These are phyloP conservation scores for Scytalidium sp. DNA, from an alignment of 2,329 filamentous ascomycete species.

Conservation along the genomic window DNA sequence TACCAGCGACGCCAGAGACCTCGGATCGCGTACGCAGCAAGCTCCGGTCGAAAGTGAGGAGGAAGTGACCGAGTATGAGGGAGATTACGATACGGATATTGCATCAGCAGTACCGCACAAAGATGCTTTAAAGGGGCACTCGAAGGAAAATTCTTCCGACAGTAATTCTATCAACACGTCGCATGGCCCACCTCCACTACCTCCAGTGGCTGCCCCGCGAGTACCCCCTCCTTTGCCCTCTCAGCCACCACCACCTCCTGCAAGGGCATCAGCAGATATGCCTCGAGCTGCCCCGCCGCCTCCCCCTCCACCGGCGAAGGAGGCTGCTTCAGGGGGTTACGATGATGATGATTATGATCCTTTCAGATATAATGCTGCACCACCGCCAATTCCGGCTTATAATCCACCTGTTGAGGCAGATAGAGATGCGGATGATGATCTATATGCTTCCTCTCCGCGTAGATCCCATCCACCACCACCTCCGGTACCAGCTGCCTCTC, in stretches of 20 bases:
- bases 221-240: conserved; percentile 65
- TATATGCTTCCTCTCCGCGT: conserved; percentile 31
- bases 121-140: conserved; percentile 83
- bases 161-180: background rate
- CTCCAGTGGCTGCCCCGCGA: conserved; percentile 51
- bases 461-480: conserved; percentile 18
- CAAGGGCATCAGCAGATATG: conserved; percentile 65
- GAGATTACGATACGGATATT: conserved; percentile 97
- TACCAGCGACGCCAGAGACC: conserved; percentile 50
- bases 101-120: conserved; percentile 91
- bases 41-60: conserved; percentile 64
- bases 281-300: conserved; percentile 64
- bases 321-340: conserved; percentile 48
- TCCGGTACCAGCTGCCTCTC: background rate
- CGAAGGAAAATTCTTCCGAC: conserved; percentile 47
- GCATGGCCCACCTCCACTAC: conserved; percentile 48
- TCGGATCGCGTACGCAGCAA: conserved; percentile 39
- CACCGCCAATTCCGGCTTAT: conserved; percentile 14
- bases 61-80: conserved; percentile 91
- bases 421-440: conserved; percentile 24
- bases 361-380: conserved; percentile 48
- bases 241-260: conserved; percentile 47
- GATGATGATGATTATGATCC: conserved; percentile 73
- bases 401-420: conserved; percentile 12
- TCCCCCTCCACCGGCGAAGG: conserved; percentile 35